Base-by-base conservation (phyloP, 225 moss, liverwort and hornwort genomes). In the Rhytidiadelphus loreus region DNA sequence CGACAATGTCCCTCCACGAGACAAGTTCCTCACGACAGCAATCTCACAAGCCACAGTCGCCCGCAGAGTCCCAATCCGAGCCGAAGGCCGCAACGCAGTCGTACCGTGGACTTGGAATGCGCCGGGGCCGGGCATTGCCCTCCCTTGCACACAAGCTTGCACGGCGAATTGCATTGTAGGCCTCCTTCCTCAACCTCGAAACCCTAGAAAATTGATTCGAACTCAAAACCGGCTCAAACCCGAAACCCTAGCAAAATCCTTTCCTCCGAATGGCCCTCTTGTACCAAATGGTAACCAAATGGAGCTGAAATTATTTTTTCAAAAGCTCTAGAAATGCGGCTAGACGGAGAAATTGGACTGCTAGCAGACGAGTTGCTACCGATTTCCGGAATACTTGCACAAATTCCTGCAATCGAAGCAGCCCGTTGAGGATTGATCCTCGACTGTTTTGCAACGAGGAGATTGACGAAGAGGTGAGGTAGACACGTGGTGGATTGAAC, bases 101-200 rank as follows among this genome's bases (percentile, higher is more conserved):
- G 70, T 33, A 53, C 71, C 37, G 11, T 86, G 71, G 13, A 58
- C 23, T 39, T 66, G 48, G 26, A 82, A 75, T 33, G 69, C 79
- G 26, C 44, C 76, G 32, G 61, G 80, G 68, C 66, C 86, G 62
- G 80, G 89, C 78, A 89, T 85, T 58, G 86, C 85, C 91, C 86
- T 85, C 28, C 89, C 92, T 59, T 86, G 92, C 86, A 91, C 81
- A 81, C 89, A 89, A 24, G 87, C 87, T 87, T 79, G 92, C 90
- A 86, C 86, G 23, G 92, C 87, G 56, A 91, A 90, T 77, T 94
- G 94, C 94, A 94, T 94, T 77, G 64, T 61, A 53, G 21, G 20
- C 52, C 33, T 64, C 29, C 15, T 62, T 44, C 32, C 61, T 60
- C 41, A 53, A 74, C 17, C 83, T 73, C 29, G 14, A 86, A 91